Evolutionary conservation across 1,139 yeast species (phyloP).

Genomic region (Debaryomyces sp.): DNA sequence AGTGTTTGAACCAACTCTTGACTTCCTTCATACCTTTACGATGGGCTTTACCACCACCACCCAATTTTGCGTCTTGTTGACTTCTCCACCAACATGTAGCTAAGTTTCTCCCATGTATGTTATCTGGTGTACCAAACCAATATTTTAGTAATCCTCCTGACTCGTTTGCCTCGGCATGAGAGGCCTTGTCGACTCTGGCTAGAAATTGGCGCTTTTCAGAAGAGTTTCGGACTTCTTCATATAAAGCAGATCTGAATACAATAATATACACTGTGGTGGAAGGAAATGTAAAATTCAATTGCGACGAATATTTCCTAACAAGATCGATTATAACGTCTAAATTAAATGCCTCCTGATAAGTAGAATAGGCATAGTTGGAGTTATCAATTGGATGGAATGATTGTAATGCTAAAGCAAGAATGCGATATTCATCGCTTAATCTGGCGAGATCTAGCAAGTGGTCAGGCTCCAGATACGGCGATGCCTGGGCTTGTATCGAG

Average conservation of each 20-base stretch:
- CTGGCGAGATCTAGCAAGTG: constrained; percentile 26
- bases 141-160: constrained; percentile 36
- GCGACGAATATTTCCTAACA: constrained; percentile 18
- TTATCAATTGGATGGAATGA: constrained; percentile 18
- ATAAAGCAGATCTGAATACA: constrained; percentile 31
- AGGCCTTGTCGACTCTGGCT: constrained; percentile 27
- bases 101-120: constrained; percentile 27
- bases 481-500: constrained; percentile 20
- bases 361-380: constrained; percentile 23
- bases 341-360: constrained; percentile 27
- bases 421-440: constrained; percentile 19
- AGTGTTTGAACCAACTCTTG: constrained; percentile 29
- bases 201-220: constrained; percentile 24
- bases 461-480: constrained; percentile 28
- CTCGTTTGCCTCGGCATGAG: constrained; percentile 32
- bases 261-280: constrained; percentile 27
- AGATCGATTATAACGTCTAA: constrained; percentile 20
- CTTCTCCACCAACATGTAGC: constrained; percentile 41
- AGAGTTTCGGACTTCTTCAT: constrained; percentile 24
- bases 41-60: constrained; percentile 33
- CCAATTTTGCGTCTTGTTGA: constrained; percentile 24
- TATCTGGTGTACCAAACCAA: constrained; percentile 36
- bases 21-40: constrained; percentile 30
- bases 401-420: constrained; percentile 31
- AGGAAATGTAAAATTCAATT: constrained; percentile 15